Evolutionary conservation across 2,329 filamentous ascomycete species (phyloP), one percentile per base, ranked within the genome.

Genomic region (Rhinocladiella similis): DNA sequence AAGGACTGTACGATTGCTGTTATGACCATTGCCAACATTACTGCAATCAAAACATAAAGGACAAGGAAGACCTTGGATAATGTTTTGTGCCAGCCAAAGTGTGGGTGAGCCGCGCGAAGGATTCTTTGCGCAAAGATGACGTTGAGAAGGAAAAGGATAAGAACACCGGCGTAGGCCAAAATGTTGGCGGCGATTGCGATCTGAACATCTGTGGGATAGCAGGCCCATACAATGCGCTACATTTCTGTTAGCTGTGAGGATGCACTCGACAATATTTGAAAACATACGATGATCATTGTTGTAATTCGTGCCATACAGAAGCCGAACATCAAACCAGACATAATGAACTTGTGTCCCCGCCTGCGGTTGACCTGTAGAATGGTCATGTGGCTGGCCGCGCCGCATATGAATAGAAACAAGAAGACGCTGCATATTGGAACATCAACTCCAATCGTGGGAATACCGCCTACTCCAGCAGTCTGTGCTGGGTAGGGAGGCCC

Each of bases 131-230:
- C 74, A 68, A 92, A 89, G 66, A 94, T 75, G 41, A 95, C 73
- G 73, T 96, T 94, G 72, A 91, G 76, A 65, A 93, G 74, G 71
- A 89, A 93, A 22, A 95, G 75, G 6, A 95, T 72, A 33, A 95
- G 69, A 14, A 91, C 84, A 41, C 90, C 90, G 0, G 88, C 86
- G 43, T 85, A 83, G 55, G 90, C 83, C 65, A 94, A 85, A 67
- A 94, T 82, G 62, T 79, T 78, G 3, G 88, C 83, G 0, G 82
- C 81, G 47, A 85, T 81, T 2, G 75, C 79, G 3, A 85, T 67
- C 9, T 65, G 67, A 33, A 80, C 65, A 58, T 81, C 79, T 10
- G 42, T 62, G 50, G 64, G 72, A 57, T 71, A 65, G 29, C 66
- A 71, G 6, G 86, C 84, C 80, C 80, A 83, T n/a, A 72, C 78